Evolutionary conservation across 192 early-diverging fungal species (phyloP).

Genomic region (Coemansia sp.): DNA sequence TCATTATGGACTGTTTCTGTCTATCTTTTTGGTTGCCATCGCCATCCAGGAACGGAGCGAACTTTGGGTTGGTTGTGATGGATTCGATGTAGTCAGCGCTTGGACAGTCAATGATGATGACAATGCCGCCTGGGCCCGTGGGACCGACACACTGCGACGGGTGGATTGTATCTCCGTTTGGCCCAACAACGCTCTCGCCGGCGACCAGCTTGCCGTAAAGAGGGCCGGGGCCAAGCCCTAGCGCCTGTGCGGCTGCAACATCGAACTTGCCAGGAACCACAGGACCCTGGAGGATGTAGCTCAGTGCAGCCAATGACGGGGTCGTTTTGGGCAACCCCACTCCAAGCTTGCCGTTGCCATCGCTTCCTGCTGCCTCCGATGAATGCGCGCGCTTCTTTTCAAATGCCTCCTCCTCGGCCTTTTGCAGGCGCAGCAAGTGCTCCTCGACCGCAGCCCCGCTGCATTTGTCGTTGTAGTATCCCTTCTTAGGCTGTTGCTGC

Average conservation of each 20-base stretch:
- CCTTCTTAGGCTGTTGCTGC: constrained; percentile 30
- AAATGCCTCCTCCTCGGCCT: constrained; percentile 22
- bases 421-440: constrained; percentile 29
- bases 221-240: constrained; percentile 72
- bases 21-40: constrained; percentile 17
- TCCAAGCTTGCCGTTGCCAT: constrained; percentile 13
- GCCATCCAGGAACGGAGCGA: constrained; percentile 42
- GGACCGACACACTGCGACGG: constrained; percentile 71
- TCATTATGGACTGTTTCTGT: constrained; percentile 32
- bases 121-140: constrained; percentile 62
- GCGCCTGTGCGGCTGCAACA: constrained; percentile 60
- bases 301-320: constrained; percentile 59
- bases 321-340: constrained; percentile 41
- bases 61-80: constrained; percentile 50
- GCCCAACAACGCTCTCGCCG: constrained; percentile 62
- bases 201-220: constrained; percentile 61
- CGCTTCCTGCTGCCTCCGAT: constrained; percentile 15
- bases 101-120: constrained; percentile 75
- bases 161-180: constrained; percentile 69
- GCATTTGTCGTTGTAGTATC: constrained; percentile 34
- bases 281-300: constrained; percentile 78
- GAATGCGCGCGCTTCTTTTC: constrained; percentile 40
- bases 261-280: constrained; percentile 81
- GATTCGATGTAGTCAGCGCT: constrained; percentile 57
- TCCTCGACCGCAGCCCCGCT: constrained; percentile 30